Percentiles rank a stretch among this genome's conserved stretches.
These are phyloP conservation scores for Eimeria necatrix DNA, from an alignment of 169 alveolate species.

Conservation along the genomic window DNA sequence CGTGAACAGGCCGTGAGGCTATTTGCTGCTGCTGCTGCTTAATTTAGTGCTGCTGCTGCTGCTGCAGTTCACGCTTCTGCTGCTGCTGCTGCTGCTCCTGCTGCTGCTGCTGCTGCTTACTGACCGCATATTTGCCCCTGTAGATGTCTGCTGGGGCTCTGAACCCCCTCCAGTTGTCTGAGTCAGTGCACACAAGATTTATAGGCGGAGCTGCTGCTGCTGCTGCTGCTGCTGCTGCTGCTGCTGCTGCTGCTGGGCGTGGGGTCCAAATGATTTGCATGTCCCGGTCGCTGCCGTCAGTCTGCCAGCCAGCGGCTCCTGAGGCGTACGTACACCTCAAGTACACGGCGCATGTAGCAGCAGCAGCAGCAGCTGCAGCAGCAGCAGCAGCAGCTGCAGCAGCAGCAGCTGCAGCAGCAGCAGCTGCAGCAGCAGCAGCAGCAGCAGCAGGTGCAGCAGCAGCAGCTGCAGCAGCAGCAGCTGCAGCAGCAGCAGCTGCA, in stretches of 20 bases:
- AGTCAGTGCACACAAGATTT: not conserved
- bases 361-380: too few species aligned
- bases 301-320: not conserved
- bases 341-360: too few species aligned
- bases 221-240: not conserved
- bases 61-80: not conserved
- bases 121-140: not conserved
- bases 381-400: too few species aligned
- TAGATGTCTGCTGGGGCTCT: not conserved
- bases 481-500: too few species aligned
- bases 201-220: not conserved
- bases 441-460: too few species aligned
- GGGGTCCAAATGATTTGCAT: not conserved
- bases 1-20: too few species aligned
- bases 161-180: not conserved
- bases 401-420: too few species aligned
- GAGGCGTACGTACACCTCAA: not conserved
- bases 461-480: too few species aligned
- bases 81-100: not conserved
- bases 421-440: too few species aligned
- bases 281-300: not conserved
- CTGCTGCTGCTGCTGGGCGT: not conserved
- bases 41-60: not conserved
- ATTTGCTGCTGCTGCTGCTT: not conserved
- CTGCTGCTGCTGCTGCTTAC: not conserved